These are phyloP conservation scores for Puya raimondii DNA, from an alignment of 176 grass and related monocot genomes.

Conservation along the genomic window DNA sequence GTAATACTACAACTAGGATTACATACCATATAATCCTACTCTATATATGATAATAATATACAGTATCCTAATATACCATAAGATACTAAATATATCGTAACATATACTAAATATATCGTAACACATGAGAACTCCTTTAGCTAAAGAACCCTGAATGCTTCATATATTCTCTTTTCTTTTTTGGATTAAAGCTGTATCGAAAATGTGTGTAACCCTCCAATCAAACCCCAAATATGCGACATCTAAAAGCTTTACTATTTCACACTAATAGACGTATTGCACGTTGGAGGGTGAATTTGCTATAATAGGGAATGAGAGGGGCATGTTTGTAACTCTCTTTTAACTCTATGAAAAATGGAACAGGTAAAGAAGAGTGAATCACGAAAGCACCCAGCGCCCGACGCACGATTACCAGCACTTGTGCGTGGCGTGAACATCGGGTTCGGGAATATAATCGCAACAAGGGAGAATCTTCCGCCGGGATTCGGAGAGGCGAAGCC, in stretches of 20 bases:
- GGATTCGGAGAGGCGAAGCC: constrained; percentile 32
- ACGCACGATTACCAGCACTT: constrained; percentile 13
- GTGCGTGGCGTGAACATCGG: constrained; percentile 44
- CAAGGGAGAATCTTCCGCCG: constrained; percentile 38
- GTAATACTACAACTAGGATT: no score
- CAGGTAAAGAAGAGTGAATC: constrained; percentile 36
- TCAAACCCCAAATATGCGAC: not conserved
- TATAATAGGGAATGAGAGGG: no score
- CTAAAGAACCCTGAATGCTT: not conserved
- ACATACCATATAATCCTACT: no score
- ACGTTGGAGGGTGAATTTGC: not conserved
- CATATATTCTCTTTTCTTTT: not conserved
- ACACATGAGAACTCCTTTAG: not conserved
- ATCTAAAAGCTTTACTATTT: not conserved
- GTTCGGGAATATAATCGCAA: constrained; percentile 60
- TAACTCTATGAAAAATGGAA: not conserved
- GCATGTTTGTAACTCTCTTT: no score
- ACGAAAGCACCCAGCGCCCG: constrained; percentile 13
- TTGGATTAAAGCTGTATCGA: not conserved
- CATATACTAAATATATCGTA: no score
- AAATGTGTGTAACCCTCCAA: not conserved
- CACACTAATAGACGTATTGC: not conserved
- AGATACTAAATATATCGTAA: no score
- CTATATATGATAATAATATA: no score
- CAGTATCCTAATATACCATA: no score